Evolutionary conservation across 164 flowering plant species (phyloP).

Genomic region (Chimonanthus praecox): DNA sequence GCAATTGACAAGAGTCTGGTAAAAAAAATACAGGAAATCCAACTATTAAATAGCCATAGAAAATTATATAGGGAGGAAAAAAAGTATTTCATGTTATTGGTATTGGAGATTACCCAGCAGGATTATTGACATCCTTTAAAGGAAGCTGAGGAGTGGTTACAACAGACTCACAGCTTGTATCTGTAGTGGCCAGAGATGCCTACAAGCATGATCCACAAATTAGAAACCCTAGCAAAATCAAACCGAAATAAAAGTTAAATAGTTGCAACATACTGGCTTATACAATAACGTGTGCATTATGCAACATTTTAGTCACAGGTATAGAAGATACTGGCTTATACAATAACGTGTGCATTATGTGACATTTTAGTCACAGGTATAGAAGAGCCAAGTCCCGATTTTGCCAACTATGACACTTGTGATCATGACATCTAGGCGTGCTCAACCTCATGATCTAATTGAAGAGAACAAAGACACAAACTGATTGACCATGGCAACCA

Average conservation of each 20-base stretch:
- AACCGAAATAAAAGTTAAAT: background rate
- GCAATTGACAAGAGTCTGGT: slow-evolving; percentile 72
- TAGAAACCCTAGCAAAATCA: background rate
- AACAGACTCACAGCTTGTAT: slow-evolving; percentile 69
- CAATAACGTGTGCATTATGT: background rate
- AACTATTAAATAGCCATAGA: background rate
- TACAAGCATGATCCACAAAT: background rate
- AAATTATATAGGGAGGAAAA: background rate
- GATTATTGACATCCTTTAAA: slow-evolving; percentile 60
- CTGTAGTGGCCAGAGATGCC: slow-evolving; percentile 41
- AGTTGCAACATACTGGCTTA: background rate
- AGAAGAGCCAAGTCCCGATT: background rate
- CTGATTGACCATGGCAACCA: background rate
- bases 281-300: background rate
- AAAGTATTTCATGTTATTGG: background rate
- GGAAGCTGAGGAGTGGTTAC: slow-evolving; percentile 72
- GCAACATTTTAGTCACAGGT: background rate
- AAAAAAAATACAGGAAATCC: slow-evolving; percentile 7
- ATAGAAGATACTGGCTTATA: background rate
- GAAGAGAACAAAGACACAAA: background rate
- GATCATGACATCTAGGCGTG: background rate
- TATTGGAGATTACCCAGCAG: slow-evolving; percentile 55
- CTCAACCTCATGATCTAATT: background rate
- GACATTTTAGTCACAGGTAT: background rate
- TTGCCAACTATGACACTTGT: background rate